These are phyloP conservation scores for Blastocystis sp. DNA, from an alignment of 352 stramenopile species.

Conservation along the genomic window DNA sequence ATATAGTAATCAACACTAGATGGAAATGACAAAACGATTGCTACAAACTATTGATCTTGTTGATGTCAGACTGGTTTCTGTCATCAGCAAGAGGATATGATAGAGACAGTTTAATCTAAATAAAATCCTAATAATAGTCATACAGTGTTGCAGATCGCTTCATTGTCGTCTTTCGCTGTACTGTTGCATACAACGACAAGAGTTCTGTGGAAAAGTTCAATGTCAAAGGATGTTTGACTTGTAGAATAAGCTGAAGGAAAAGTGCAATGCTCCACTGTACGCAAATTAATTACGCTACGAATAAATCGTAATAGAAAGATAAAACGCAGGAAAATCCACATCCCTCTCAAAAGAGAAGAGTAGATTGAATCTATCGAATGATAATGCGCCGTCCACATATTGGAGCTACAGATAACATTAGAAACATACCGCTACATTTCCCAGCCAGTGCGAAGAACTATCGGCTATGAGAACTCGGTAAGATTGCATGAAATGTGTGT, in stretches of 20 bases:
- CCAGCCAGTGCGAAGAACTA: not conserved
- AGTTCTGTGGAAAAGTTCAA: not conserved
- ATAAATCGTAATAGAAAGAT: no score
- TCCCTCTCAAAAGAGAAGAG: not conserved
- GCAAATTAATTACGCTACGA: conserved; percentile 23
- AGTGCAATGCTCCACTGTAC: conserved; percentile 7
- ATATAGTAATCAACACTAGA: not conserved
- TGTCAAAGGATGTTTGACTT: not conserved
- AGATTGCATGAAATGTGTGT: not conserved
- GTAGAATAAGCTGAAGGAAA: not conserved
- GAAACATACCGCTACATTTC: not conserved
- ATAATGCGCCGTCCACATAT: not conserved
- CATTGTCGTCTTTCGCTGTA: not conserved
- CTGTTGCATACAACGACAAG: not conserved
- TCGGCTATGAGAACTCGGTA: not conserved
- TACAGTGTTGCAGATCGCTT: not conserved
- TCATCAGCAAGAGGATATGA: not conserved
- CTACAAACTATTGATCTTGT: not conserved
- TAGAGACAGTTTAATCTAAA: not conserved
- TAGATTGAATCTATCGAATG: not conserved
- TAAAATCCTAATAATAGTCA: not conserved
- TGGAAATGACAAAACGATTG: not conserved
- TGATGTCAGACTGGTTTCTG: not conserved
- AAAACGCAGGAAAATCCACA: not conserved
- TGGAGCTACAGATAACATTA: not conserved